A percentile compares a stretch with the other conserved stretches of the same genome.
Evolutionary conservation across 768 basidiomycete genomes (phyloP).

Genomic region (Russula abietina): DNA sequence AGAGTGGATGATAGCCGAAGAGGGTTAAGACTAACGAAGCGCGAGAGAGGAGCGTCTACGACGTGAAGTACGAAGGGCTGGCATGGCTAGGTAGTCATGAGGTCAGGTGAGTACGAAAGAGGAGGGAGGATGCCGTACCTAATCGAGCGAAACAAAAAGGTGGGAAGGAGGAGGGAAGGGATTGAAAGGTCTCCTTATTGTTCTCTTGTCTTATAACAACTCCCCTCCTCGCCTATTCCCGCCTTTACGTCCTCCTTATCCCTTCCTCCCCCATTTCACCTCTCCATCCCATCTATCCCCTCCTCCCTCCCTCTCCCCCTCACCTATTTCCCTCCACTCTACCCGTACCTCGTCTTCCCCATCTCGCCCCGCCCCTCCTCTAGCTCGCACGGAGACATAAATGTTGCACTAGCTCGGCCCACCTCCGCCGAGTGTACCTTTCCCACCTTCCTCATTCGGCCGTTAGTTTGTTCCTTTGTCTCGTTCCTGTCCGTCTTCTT

Average conservation of each 20-base stretch:
- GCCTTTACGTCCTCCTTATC: background rate
- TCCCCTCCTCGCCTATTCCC: background rate
- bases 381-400: background rate
- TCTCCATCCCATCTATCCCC: background rate
- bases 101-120: background rate
- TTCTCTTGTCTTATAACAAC: constrained; percentile 24
- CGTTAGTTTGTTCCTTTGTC: constrained; percentile 11
- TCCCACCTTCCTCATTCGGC: constrained; percentile 10
- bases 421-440: background rate
- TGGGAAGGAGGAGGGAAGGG: background rate
- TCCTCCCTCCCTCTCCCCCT: background rate
- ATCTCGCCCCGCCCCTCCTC: background rate
- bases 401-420: background rate
- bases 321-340: background rate
- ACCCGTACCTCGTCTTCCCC: background rate
- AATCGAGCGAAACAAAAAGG: constrained; percentile 26
- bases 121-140: constrained; percentile 14
- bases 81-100: constrained; percentile 20
- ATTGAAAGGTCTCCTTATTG: constrained; percentile 13
- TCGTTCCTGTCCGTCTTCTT: background rate
- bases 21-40: constrained; percentile 14
- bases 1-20: too few species aligned
- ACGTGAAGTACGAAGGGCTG: constrained; percentile 20
- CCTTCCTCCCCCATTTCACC: background rate
- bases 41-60: constrained; percentile 26